These are phyloP conservation scores for Apostasia shenzhenica DNA, from an alignment of 106 monocot species.

Conservation along the genomic window DNA sequence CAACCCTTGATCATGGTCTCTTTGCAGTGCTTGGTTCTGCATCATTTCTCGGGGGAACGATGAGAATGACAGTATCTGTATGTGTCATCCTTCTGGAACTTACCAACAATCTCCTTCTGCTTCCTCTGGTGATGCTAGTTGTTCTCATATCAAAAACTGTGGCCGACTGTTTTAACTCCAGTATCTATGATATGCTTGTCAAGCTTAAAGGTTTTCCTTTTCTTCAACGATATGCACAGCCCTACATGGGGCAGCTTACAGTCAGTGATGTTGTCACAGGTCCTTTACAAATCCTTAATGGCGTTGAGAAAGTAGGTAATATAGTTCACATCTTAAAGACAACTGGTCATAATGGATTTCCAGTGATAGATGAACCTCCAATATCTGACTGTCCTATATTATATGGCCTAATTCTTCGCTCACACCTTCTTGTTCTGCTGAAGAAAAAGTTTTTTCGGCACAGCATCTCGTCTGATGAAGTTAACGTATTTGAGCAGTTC, in stretches of 20 bases:
- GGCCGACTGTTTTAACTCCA: slow-evolving; percentile 44
- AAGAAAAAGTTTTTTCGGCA: slow-evolving; percentile 37
- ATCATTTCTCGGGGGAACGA: slow-evolving; percentile 24
- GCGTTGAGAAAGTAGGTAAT: slow-evolving; percentile 46
- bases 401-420: slow-evolving; percentile 41
- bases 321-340: slow-evolving; percentile 35
- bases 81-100: slow-evolving; percentile 28
- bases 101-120: slow-evolving; percentile 27
- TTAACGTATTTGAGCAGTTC: slow-evolving; percentile 4
- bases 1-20: slow-evolving; percentile 40
- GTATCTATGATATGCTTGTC: slow-evolving; percentile 42
- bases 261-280: slow-evolving; percentile 44
- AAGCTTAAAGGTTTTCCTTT: slow-evolving; percentile 42
- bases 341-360: slow-evolving; percentile 25
- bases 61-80: slow-evolving; percentile 30
- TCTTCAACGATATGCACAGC: slow-evolving; percentile 37
- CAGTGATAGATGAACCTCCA: slow-evolving; percentile 30
- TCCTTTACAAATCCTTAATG: slow-evolving; percentile 37
- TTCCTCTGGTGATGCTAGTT: slow-evolving; percentile 29
- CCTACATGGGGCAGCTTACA: slow-evolving; percentile 44
- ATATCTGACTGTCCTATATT: slow-evolving; percentile 27
- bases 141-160: slow-evolving; percentile 39
- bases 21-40: slow-evolving; percentile 40
- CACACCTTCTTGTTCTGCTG: slow-evolving; percentile 48
- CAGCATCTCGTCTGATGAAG: background rate